A percentile compares a stretch with the other conserved stretches of the same genome.
phyloP scores from a whole-genome alignment of 805 yeast species.

The Wickerhamomyces ciferrii region DNA sequence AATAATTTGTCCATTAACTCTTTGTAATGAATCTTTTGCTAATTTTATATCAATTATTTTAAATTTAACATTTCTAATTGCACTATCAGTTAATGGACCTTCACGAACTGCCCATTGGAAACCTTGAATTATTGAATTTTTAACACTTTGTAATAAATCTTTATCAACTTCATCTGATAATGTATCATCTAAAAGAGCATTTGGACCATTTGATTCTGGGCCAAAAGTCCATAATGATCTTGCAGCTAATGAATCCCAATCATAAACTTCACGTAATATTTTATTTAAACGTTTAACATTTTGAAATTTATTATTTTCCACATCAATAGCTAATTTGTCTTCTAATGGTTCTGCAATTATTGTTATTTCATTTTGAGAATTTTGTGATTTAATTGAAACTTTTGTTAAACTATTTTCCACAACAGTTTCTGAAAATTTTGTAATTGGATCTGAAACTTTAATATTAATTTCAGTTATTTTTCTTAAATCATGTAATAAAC shows the following conservation, averaged over 20 bases:
- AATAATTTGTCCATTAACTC: conserved; percentile 66
- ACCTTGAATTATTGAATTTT: conserved; percentile 63
- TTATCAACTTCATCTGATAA: conserved; percentile 67
- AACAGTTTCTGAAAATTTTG: conserved; percentile 76
- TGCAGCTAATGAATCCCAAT: conserved; percentile 82
- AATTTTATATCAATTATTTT: conserved; percentile 58
- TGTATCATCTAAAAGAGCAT: conserved; percentile 64
- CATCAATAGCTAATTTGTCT: conserved; percentile 45
- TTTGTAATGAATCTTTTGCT: conserved; percentile 39
- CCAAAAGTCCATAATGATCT: conserved; percentile 80
- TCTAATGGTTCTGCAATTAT: conserved; percentile 74
- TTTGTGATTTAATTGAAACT: conserved; percentile 54
- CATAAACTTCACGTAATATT: conserved; percentile 48
- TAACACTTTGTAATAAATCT: conserved; percentile 34
- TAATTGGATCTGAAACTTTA: conserved; percentile 80
- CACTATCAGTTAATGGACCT: conserved; percentile 93
- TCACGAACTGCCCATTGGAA: conserved; percentile 79
- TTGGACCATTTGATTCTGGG: conserved; percentile 49
- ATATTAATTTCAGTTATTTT: conserved; percentile 55
- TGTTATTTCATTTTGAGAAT: conserved; percentile 52
- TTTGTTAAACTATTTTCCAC: conserved; percentile 60
- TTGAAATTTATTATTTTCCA: conserved; percentile 43
- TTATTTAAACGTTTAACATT: conserved; percentile 43
- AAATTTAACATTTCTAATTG: conserved; percentile 65
- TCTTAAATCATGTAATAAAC: conserved; percentile 73